Conservation (phyloP, 495 filamentous ascomycete species). For the Neurospora sp. region DNA sequence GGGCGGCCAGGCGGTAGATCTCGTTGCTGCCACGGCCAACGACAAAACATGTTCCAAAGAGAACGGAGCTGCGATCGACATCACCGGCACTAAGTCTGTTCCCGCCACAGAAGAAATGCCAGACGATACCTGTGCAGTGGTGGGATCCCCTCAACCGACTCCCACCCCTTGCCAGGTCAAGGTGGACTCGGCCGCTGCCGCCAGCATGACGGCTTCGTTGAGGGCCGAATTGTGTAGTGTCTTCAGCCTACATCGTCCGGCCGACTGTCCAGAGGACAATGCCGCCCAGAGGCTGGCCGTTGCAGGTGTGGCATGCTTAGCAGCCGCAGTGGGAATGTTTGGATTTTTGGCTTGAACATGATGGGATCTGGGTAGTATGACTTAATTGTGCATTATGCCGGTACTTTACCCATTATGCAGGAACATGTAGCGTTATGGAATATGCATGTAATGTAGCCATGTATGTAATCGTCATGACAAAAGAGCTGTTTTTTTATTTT, state of each 20-base stretch:
- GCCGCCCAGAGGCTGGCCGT: not conserved
- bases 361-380: not conserved
- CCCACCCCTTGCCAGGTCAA: conserved; percentile 4
- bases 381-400: too few relatives aligned
- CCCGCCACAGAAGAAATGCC: not conserved
- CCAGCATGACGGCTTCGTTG: conserved; percentile 5
- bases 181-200: conserved; percentile 2
- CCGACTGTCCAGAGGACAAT: not conserved
- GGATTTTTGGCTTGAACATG: not conserved
- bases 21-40: conserved; percentile 20
- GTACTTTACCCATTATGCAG: too few relatives aligned
- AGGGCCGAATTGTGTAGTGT: not conserved
- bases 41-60: not conserved
- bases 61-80: not conserved
- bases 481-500: not conserved
- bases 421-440: too few relatives aligned
- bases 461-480: not conserved
- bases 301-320: not conserved
- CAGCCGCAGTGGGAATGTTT: not conserved
- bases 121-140: not conserved
- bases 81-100: not conserved
- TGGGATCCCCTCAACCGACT: not conserved
- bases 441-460: not conserved
- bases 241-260: not conserved
- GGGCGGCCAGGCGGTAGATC: conserved; percentile 13